A percentile compares a stretch with the other conserved stretches of the same genome.
phyloP scores from a whole-genome alignment of 495 filamentous ascomycete genomes.

The Penicilliopsis zonata region DNA sequence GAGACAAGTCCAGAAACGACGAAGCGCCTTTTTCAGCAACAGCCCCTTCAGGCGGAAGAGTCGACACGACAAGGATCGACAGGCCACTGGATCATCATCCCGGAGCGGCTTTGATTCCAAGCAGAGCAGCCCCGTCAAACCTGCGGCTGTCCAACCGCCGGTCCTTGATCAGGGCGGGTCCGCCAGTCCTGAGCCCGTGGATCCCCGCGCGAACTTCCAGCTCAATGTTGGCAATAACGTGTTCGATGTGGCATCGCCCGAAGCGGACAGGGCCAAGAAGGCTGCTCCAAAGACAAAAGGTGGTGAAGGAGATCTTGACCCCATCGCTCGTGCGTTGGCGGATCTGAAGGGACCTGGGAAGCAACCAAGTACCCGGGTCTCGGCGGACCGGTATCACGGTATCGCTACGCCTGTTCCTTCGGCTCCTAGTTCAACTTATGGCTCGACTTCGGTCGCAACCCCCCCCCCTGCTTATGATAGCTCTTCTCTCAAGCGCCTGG shows the following conservation, averaged over 20 bases:
- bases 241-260: conserved; percentile 86
- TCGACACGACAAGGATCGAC: conserved; percentile 65
- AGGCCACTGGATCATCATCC: conserved; percentile 16
- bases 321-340: conserved; percentile 83
- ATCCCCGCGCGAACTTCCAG: conserved; percentile 85
- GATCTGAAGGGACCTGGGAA: conserved; percentile 83
- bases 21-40: conserved; percentile 88
- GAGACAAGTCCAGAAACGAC: conserved; percentile 66
- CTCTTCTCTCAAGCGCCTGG: conserved; percentile 61
- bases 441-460: conserved; percentile 33
- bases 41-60: conserved; percentile 94
- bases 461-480: conserved; percentile 75
- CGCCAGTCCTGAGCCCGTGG: conserved; percentile 78
- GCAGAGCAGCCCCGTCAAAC: conserved; percentile 19
- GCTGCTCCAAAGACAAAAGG: conserved; percentile 19
- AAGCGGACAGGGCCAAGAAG: conserved; percentile 30
- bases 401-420: conserved; percentile 70
- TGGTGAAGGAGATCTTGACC: conserved; percentile 52
- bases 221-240: conserved; percentile 96
- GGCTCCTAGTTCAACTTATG: conserved; percentile 40
- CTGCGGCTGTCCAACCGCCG: conserved; percentile 5
- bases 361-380: conserved; percentile 63
- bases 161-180: conserved; percentile 13
- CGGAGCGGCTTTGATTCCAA: conserved; percentile 21
- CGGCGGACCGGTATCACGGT: conserved; percentile 88